Evolutionary conservation across 495 filamentous ascomycete genomes (phyloP).

Genomic region (Neurospora hispaniola): DNA sequence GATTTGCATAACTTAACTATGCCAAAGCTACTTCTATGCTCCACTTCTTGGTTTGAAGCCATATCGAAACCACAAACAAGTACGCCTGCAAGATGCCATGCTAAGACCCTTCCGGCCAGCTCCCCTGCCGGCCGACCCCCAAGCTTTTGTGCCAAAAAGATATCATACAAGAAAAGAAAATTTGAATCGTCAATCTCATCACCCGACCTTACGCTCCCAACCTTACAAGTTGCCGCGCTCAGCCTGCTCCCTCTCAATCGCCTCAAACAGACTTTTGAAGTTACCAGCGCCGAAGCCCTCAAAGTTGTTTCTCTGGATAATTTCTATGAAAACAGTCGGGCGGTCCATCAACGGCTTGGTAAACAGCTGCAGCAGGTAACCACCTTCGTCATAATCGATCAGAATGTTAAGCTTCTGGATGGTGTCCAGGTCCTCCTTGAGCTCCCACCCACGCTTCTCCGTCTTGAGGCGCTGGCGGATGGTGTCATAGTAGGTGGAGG

Average conservation of each 20-base stretch:
- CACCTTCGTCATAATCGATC: constrained; percentile 84
- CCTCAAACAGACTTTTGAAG: constrained; percentile 87
- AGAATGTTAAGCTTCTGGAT: constrained; percentile 67
- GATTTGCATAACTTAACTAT: neutral
- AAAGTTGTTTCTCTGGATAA: constrained; percentile 82
- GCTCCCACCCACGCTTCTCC: constrained; percentile 37
- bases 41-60: neutral
- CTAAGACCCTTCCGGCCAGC: neutral
- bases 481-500: constrained; percentile 68
- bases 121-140: neutral
- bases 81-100: neutral
- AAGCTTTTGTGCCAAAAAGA: neutral
- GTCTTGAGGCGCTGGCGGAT: constrained; percentile 56
- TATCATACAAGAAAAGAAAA: neutral
- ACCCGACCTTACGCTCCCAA: neutral
- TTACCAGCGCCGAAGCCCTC: constrained; percentile 89
- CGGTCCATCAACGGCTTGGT: constrained; percentile 89
- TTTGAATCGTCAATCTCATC: neutral
- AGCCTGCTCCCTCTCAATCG: constrained; percentile 82
- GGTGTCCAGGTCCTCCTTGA: constrained; percentile 66
- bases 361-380: constrained; percentile 78
- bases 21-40: neutral
- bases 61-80: neutral
- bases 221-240: constrained; percentile 63
- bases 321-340: constrained; percentile 88